phyloP scores from a whole-genome alignment of 2,329 filamentous ascomycete genomes.

The Didymella segeticola region DNA sequence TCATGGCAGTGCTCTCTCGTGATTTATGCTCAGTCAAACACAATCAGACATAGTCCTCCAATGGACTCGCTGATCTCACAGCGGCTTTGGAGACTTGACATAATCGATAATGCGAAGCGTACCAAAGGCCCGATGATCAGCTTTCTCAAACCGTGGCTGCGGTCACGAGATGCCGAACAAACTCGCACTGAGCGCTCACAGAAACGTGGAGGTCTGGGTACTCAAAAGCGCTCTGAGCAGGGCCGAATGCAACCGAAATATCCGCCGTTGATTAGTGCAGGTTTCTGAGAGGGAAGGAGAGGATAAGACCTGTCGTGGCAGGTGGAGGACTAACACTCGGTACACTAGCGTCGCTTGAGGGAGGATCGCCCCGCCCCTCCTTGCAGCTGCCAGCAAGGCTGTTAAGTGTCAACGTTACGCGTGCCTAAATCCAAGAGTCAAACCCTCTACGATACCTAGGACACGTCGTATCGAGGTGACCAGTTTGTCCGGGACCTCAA shows the following conservation, averaged over 20 bases:
- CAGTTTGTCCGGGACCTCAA: background rate
- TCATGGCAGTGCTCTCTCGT: no score
- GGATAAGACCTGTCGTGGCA: slow-evolving; percentile 1
- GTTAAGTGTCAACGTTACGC: background rate
- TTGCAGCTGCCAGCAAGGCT: slow-evolving; percentile 3
- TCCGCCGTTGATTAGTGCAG: background rate
- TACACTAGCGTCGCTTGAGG: background rate
- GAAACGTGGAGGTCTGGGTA: no score
- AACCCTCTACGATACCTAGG: background rate
- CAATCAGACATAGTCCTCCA: no score
- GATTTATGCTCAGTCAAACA: no score
- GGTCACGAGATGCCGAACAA: no score
- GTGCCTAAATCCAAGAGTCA: background rate
- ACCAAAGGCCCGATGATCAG: no score
- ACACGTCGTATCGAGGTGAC: background rate
- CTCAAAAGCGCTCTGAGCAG: no score
- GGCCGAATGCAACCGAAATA: background rate
- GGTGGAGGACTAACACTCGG: background rate
- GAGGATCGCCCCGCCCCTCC: background rate
- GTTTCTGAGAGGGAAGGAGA: background rate
- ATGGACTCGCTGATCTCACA: no score
- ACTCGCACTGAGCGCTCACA: no score
- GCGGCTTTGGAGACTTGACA: no score
- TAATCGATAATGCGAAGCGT: no score
- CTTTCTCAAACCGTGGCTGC: no score